Conservation (phyloP, 78 protist species). For the Tieghemostelium lacteum region DNA sequence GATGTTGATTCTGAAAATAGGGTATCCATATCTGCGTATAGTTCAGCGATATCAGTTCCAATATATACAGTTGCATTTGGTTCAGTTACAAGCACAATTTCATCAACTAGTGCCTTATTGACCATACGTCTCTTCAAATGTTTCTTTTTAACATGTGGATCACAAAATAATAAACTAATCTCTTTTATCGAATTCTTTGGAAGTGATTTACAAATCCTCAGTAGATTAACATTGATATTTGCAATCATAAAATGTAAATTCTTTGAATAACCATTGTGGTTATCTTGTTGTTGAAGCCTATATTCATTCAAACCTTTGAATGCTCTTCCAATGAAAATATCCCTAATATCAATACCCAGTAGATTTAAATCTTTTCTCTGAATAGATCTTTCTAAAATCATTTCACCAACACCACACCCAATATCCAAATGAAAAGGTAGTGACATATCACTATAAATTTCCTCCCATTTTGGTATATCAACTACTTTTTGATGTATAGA, state of each 20-base stretch:
- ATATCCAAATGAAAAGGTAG: constrained; percentile 15
- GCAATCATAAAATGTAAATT: not conserved
- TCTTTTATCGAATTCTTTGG: constrained; percentile 5
- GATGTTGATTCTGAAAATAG: too few relatives aligned
- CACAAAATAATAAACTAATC: constrained; percentile 12
- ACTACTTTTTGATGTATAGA: not conserved
- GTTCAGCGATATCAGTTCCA: not conserved
- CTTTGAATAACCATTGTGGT: not conserved
- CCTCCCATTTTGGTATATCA: constrained; percentile 1
- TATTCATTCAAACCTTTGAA: not conserved
- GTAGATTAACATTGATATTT: constrained; percentile 8
- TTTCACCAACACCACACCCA: constrained; percentile 22
- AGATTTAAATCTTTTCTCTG: not conserved
- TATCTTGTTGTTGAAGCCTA: not conserved
- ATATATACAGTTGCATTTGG: too few relatives aligned
- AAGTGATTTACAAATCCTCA: constrained; percentile 10
- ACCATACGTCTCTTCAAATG: constrained; percentile 18
- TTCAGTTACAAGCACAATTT: not conserved
- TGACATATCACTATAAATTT: not conserved
- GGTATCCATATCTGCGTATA: constrained; percentile 8
- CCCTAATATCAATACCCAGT: constrained; percentile 24
- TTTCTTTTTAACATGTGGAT: constrained; percentile 12
- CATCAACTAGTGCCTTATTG: not conserved
- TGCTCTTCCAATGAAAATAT: constrained; percentile 3
- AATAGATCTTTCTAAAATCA: not conserved